Evolutionary conservation across 2,329 filamentous ascomycete genomes (phyloP), one percentile per base, ranked within the genome.

Genomic region (Exophiala viscosa): DNA sequence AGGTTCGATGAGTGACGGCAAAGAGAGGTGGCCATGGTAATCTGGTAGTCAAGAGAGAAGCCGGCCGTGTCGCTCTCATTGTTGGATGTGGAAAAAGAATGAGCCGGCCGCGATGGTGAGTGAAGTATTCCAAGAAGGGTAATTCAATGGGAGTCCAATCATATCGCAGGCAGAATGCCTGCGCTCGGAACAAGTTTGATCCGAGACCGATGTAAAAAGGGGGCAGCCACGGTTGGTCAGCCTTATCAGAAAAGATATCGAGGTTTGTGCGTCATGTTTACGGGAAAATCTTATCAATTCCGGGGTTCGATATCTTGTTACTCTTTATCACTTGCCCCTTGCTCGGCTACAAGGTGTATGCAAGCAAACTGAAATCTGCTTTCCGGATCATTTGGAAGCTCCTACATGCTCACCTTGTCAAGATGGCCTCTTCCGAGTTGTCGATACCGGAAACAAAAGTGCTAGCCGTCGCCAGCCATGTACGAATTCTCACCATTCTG

Each of bases 381-480:
- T 40, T 14, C 20, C 14, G 33, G 9, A 32, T n/a, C 18, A 17
- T 28, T 13, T 10, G 14, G 41, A 15, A 45, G 48, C 23, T 45
- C 23, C 14, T 45, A 32, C n/a, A 33, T 39, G 33, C 32, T 38
- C 14, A 17, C 40, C 8, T 20, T 20, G 35, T 32, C 41, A 20
- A 17, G 34, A 54, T 54, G 47, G 42, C 47, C 5, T 36, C 35
- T n/a, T 28, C 17, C 13, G 36, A 54, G 33, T 13, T 44, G 35
- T 50, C 50, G 15, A 73, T 83, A 44, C 81, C 82, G 18, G 82
- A 85, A 62, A 85, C 82, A 46, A 75, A 78, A 64, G 90, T 96
- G 57, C 79, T 96, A 67, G 90, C 91, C 53, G 82, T 96, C 64
- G 90, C 91, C 69, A 96, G 91, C 73, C 91, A 96, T 91, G 91